Conservation (phyloP, 768 basidiomycete genomes). For the Epithele typhae region DNA sequence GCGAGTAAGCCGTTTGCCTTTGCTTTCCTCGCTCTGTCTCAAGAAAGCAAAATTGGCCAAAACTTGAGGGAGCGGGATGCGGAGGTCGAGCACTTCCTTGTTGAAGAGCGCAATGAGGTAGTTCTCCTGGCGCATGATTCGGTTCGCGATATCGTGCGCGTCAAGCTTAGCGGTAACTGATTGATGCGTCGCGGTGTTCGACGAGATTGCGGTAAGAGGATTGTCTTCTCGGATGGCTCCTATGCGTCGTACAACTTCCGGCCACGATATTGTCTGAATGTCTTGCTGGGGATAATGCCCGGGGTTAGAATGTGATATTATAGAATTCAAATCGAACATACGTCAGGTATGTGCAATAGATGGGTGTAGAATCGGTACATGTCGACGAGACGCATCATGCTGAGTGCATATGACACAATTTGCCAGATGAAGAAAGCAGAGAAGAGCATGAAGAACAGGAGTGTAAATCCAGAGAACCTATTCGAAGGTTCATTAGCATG, state of each 20-base stretch:
- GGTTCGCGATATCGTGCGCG: conserved; percentile 96
- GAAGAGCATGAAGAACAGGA: conserved; percentile 82
- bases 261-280: conserved; percentile 97
- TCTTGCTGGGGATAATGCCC: conserved; percentile 59
- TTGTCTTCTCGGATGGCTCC: conserved; percentile 89
- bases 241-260: conserved; percentile 88
- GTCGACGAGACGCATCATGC: conserved; percentile 75
- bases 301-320: conserved; percentile 4
- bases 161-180: conserved; percentile 84
- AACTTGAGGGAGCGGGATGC: conserved; percentile 68
- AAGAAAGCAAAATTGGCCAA: conserved; percentile 43
- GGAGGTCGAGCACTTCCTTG: conserved; percentile 89
- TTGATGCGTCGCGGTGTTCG: conserved; percentile 47
- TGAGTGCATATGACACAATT: conserved; percentile 71
- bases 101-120: conserved; percentile 98
- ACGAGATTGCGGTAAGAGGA: conserved; percentile 84
- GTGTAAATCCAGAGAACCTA: conserved; percentile 81
- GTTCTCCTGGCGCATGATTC: conserved; percentile 97
- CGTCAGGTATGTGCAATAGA: conserved; percentile 91
- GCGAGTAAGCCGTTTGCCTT: conserved; percentile 78
- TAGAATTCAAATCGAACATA: conserved; percentile 41
- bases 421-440: conserved; percentile 89
- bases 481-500: neutral
- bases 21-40: conserved; percentile 41
- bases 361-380: conserved; percentile 97